Evolutionary conservation across 192 early-diverging fungal genomes (phyloP).

Genomic region (Backusella liffmaniae): DNA sequence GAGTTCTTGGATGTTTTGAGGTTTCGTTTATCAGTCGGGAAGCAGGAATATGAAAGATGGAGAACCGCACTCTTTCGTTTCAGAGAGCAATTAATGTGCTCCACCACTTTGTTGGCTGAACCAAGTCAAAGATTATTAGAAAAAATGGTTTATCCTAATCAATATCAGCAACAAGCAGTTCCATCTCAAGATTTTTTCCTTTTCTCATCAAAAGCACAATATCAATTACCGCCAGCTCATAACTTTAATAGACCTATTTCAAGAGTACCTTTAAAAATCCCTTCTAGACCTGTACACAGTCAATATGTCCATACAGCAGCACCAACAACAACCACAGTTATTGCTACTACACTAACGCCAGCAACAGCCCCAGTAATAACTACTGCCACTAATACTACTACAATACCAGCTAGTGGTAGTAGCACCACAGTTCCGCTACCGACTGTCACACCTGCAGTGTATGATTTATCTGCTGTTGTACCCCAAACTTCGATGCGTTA

Average conservation of each 20-base stretch:
- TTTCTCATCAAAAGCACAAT: slow-evolving; percentile 10
- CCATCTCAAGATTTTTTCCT: not conserved
- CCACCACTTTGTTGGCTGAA: slow-evolving; percentile 5
- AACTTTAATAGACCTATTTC: slow-evolving; percentile 8
- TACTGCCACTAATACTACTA: not conserved
- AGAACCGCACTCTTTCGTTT: slow-evolving; percentile 47
- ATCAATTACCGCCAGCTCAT: slow-evolving; percentile 1
- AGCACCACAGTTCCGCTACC: not conserved
- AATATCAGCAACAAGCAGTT: slow-evolving; percentile 1
- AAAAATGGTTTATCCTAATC: slow-evolving; percentile 1
- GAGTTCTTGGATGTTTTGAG: slow-evolving; percentile 78
- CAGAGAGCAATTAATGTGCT: slow-evolving; percentile 21
- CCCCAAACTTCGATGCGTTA: not conserved
- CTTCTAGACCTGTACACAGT: not conserved
- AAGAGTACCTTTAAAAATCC: slow-evolving; percentile 19
- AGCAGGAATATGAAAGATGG: slow-evolving; percentile 71
- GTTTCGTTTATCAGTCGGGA: slow-evolving; percentile 68
- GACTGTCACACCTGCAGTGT: slow-evolving; percentile 4
- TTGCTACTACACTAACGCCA: not conserved
- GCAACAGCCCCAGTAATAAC: not conserved
- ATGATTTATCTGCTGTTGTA: slow-evolving; percentile 6
- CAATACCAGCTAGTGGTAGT: not conserved
- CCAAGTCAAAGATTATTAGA: slow-evolving; percentile 24
- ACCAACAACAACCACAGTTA: too few species aligned
- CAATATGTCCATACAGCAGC: not conserved